Percentiles rank a stretch among this genome's conserved stretches.
Conservation (phyloP, 2,329 filamentous ascomycete species). For the Gaeumannomyces sp. region DNA sequence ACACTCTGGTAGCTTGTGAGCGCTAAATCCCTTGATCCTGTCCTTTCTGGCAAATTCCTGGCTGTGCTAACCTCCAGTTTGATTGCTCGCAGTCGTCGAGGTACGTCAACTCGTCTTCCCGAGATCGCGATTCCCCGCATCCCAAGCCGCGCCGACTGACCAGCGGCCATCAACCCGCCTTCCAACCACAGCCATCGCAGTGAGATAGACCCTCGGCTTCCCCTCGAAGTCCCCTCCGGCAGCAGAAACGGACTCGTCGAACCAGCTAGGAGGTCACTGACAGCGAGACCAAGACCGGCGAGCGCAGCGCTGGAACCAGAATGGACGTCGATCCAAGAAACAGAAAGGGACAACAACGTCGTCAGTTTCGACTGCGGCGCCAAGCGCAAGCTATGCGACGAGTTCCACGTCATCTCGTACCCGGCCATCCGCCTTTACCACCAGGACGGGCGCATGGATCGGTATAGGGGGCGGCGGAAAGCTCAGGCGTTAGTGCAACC, state of each 20-base stretch:
- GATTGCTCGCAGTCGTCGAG: conserved; percentile 13
- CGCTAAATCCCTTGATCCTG: too few species aligned
- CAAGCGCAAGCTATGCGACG: conserved; percentile 30
- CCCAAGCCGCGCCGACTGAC: not conserved
- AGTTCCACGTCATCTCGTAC: conserved; percentile 36
- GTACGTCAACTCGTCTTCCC: conserved; percentile 6
- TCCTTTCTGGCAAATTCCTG: not conserved
- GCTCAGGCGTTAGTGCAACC: conserved; percentile 27
- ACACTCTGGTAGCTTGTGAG: conserved; percentile 28
- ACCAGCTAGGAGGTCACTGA: not conserved
- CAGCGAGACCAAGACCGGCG: conserved; percentile 19
- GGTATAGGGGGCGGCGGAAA: conserved; percentile 39
- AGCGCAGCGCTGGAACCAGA: conserved; percentile 29
- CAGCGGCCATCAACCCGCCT: not conserved
- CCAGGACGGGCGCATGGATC: conserved; percentile 23
- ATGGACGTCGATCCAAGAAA: conserved; percentile 25
- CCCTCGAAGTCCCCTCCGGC: not conserved
- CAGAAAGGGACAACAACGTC: conserved; percentile 16
- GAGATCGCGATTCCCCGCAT: not conserved
- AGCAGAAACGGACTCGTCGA: not conserved
- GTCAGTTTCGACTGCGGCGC: conserved; percentile 35
- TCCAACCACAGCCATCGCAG: conserved; percentile 13
- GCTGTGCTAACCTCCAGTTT: not conserved
- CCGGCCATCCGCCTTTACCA: conserved; percentile 40
- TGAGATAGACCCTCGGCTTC: conserved; percentile 11